Conservation (phyloP, 495 filamentous ascomycete genomes). For the Delitschia confertaspora region DNA sequence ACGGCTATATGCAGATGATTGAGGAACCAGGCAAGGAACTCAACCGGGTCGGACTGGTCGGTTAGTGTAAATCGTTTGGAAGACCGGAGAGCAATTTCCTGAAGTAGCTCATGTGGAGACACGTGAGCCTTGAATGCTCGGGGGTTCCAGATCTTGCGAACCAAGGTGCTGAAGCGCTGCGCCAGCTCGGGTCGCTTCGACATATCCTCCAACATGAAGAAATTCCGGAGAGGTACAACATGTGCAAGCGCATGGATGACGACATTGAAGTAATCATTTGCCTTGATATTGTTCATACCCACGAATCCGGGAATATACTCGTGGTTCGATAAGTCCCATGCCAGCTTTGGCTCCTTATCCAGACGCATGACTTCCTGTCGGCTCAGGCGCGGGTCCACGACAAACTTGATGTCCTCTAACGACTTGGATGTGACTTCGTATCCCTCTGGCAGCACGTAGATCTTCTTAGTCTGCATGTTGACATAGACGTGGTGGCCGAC, state of each 20-base stretch:
- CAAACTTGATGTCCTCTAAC: constrained; percentile 96
- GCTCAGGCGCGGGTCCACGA: constrained; percentile 82
- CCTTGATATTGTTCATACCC: constrained; percentile 99
- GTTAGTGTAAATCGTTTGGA: constrained; percentile 90
- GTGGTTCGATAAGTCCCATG: constrained; percentile 70
- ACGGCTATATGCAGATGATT: constrained; percentile 89
- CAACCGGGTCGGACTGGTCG: constrained; percentile 85
- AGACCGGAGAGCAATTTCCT: constrained; percentile 83
- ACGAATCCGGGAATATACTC: constrained; percentile 88
- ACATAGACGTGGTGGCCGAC: constrained; percentile 93
- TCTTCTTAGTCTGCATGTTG: constrained; percentile 90
- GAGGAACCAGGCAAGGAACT: constrained; percentile 94
- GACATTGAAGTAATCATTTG: constrained; percentile 97
- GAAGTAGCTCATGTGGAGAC: constrained; percentile 91
- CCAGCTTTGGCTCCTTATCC: constrained; percentile 65
- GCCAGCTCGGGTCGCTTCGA: constrained; percentile 50
- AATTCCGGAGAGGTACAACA: constrained; percentile 83
- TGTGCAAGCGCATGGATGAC: constrained; percentile 90
- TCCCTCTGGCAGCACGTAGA: constrained; percentile 92
- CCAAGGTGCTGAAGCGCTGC: constrained; percentile 77
- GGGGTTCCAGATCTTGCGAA: constrained; percentile 97
- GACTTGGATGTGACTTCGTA: constrained; percentile 96
- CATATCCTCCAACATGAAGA: constrained; percentile 77
- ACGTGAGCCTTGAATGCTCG: constrained; percentile 95
- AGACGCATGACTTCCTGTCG: constrained; percentile 69